These are phyloP conservation scores for Metschnikowia matae DNA, from an alignment of 805 yeast genomes.

Conservation along the genomic window DNA sequence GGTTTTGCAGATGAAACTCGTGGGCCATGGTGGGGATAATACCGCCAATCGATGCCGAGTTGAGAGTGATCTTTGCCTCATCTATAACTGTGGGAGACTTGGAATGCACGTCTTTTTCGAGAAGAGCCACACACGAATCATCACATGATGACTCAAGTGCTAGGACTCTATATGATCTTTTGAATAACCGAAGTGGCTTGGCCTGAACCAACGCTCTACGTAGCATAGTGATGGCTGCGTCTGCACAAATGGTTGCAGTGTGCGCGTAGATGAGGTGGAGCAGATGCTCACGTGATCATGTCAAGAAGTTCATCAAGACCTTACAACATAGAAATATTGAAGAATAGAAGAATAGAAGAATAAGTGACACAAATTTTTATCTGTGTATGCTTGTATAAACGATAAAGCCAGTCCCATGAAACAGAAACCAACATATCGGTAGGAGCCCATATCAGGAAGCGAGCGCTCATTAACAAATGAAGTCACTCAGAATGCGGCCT, in stretches of 20 bases:
- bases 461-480: slow-evolving; percentile 1
- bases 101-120: slow-evolving; percentile 43
- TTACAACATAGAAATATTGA: neutral
- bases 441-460: neutral
- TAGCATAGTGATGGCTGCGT: slow-evolving; percentile 2
- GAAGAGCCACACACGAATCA: slow-evolving; percentile 83
- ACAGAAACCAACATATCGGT: neutral
- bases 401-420: neutral
- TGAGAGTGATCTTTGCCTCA: slow-evolving; percentile 61
- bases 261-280: neutral
- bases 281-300: neutral
- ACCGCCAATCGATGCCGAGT: slow-evolving; percentile 71
- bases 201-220: neutral
- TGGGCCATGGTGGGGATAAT: slow-evolving; percentile 84
- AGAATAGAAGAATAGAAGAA: neutral
- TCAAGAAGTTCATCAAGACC: neutral
- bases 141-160: slow-evolving; percentile 95
- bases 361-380: neutral
- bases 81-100: slow-evolving; percentile 48
- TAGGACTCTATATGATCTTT: slow-evolving; percentile 56
- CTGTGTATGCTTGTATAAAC: no score
- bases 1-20: slow-evolving; percentile 61
- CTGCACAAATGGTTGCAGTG: neutral
- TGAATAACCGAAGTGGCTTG: neutral
- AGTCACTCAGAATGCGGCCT: slow-evolving; percentile 1